Conservation (phyloP, 2,329 filamentous ascomycete species). For the Plectosphaerella plurivora region DNA sequence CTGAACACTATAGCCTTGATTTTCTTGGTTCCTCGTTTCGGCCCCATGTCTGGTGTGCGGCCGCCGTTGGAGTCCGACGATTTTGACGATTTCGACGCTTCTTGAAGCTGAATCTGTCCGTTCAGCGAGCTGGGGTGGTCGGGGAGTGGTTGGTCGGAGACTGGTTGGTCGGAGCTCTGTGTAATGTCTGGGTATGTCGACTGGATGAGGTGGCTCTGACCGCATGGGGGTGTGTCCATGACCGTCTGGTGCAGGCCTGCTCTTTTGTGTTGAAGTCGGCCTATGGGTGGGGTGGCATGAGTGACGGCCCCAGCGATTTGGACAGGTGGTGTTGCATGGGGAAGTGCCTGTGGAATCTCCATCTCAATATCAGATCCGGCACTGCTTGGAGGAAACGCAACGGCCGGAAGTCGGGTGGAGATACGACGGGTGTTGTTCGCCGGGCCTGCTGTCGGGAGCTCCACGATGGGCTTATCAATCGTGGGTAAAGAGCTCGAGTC, state of each 20-base stretch:
- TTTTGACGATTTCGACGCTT: neutral
- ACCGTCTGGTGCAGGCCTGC: neutral
- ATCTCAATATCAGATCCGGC: conserved; percentile 27
- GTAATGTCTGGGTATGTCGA: conserved; percentile 7
- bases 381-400: conserved; percentile 11
- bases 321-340: no score
- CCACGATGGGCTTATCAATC: no score
- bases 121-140: neutral
- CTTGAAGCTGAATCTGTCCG: neutral
- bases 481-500: neutral
- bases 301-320: conserved; percentile 15
- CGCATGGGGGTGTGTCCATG: conserved; percentile 16
- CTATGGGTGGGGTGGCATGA: neutral
- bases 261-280: neutral
- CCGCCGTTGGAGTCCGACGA: neutral
- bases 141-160: neutral
- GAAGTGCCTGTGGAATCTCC: conserved; percentile 15
- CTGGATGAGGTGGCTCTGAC: conserved; percentile 14
- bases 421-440: neutral
- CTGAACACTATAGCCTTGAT: conserved; percentile 20
- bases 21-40: neutral
- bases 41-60: neutral
- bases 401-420: conserved; percentile 2
- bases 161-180: neutral
- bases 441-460: neutral